Base-by-base conservation (phyloP, 1,139 yeast species). In the Hemisphaericaspora subhashii region DNA sequence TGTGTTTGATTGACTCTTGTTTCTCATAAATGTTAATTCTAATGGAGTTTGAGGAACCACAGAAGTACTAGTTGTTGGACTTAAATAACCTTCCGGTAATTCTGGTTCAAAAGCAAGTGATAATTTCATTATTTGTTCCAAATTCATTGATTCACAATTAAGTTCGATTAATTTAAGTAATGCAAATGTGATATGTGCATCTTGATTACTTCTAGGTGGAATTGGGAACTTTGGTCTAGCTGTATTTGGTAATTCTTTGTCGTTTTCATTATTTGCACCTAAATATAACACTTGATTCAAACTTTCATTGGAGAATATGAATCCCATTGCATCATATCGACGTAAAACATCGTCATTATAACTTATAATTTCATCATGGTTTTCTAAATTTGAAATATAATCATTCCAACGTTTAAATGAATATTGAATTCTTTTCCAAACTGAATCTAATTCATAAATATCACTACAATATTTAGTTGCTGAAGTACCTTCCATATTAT, bases 351-450 rank as follows among this genome's bases (percentile, higher is more conserved):
- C 73, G 35, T 67, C 71, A 48, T 72, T 72, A 43, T 68, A 72
- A 31, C 60, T 57, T 35, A 72, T 70, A 22, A 71, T 66, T 25
- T 69, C 72, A 16, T 56, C 52, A 37, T 64, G 60, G 41, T 72
- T 66, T 22, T 53, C 45, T 27, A 73, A 56, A 39, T 74, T 74
- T 18, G 54, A 45, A 48, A 81, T 60, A 55, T 82, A 86, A 29
- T 77, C 83, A 47, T 82, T 80, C 97, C 97, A 89, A 53, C 95
- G 79, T 44, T 74, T 79, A 54, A 88, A 83, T 0, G 94, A 86
- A 43, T 83, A 81, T 42, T 79, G 75, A 5, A 88, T 79, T 38
- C 87, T 75, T 52, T 78, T 83, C 55, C 86, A 79, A 40, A 82
- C 76, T 32, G 79, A 72, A 41, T 81, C 87, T 49, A 86, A 74